Evolutionary conservation across 345 rosid genomes (phyloP), one percentile per base, ranked within the genome.

Genomic region (Brassica rapa): DNA sequence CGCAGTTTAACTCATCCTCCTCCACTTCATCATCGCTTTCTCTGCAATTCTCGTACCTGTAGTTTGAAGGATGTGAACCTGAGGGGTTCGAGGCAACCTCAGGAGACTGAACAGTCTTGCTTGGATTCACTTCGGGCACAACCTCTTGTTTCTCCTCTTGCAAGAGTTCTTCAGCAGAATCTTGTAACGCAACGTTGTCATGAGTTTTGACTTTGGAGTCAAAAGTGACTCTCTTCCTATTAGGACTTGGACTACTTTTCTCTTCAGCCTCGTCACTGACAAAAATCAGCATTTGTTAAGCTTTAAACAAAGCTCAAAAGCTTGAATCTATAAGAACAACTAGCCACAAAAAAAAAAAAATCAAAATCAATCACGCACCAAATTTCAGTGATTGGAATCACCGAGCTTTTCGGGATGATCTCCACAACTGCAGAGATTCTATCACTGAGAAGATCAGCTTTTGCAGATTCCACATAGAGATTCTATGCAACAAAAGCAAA

Each of bases 221-320:
- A 60, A 93, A 96, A 1, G 94, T 90, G 14, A 93, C 99, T 85
- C 87, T 93, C 87, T 89, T 93, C 23, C 81, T 72, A 80, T 80
- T 23, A 79, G 80, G 76, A 3, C 80, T 76, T 74, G 73, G 79
- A 78, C 82, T 76, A n/a, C n/a, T n/a, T n/a, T n/a, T n/a, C n/a
- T n/a, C n/a, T n/a, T n/a, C n/a, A n/a, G n/a, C n/a, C 62, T 89
- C 81, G 62, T 81, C 83, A 77, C 84, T 77, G 73, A 68, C 8
- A n/a, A 8, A 62, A 69, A 56, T 41, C 73, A 77, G 24, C 30
- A 71, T 33, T 15, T 1, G n/a, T 62, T 67, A 41, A 16, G 57
- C 73, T 43, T 43, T 11, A 27, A 75, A 65, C 39, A 41, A 59
- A 75, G 49, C 79, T 64, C 25, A 63, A 75, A 56, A 19, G 63